Conservation (phyloP, 345 rosid genomes). For the Microthlaspi erraticum region DNA sequence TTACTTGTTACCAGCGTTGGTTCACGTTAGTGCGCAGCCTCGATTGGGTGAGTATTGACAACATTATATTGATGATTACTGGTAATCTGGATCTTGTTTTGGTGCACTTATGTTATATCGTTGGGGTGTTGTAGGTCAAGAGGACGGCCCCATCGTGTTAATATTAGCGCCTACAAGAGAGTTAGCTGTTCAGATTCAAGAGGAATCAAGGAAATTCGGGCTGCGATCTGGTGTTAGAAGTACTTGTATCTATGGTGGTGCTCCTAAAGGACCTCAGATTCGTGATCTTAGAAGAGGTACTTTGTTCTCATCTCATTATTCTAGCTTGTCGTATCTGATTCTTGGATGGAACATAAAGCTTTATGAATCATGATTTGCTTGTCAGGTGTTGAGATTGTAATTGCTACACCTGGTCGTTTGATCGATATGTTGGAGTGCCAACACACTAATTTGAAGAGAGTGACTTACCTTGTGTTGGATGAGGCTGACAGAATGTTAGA, state of each 20-base stretch:
- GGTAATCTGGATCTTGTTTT: constrained; percentile 1
- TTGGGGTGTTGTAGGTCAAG: constrained; percentile 54
- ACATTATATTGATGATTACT: background rate
- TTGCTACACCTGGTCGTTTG: constrained; percentile 98
- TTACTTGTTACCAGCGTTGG: constrained; percentile 89
- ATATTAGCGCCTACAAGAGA: constrained; percentile 96
- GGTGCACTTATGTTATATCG: background rate
- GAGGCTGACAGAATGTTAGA: constrained; percentile 99
- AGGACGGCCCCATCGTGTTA: constrained; percentile 86
- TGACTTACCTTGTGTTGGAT: constrained; percentile 93
- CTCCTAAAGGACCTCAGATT: constrained; percentile 97
- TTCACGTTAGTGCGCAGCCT: constrained; percentile 93
- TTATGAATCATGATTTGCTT: constrained; percentile 22
- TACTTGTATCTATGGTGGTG: constrained; percentile 95
- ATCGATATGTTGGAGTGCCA: constrained; percentile 94
- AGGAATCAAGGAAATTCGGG: constrained; percentile 83
- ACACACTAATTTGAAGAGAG: constrained; percentile 79
- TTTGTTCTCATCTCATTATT: background rate
- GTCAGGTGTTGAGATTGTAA: constrained; percentile 90
- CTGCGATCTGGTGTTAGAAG: constrained; percentile 65
- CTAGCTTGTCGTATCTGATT: constrained; percentile 6
- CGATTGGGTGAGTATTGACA: constrained; percentile 66
- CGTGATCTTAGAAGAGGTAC: constrained; percentile 92
- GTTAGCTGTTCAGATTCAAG: constrained; percentile 95
- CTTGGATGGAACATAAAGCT: constrained; percentile 1